Base-by-base conservation (phyloP, 2,329 filamentous ascomycete genomes). In the Colletotrichum sp. region DNA sequence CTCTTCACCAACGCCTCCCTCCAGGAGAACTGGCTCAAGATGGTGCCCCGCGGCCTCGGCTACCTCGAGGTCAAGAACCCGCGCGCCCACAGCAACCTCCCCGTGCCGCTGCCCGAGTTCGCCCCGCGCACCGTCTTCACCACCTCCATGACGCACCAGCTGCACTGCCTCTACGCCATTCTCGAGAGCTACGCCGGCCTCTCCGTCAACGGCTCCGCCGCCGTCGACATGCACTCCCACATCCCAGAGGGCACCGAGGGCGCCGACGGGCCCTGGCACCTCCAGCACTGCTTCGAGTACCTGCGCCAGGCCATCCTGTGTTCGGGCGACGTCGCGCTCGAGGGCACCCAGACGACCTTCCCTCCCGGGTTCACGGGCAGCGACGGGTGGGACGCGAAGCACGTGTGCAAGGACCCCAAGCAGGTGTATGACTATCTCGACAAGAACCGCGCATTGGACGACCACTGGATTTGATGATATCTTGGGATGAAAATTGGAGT, bases 331-430 rank as follows among this genome's bases (percentile, higher is more conserved):
- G 72, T 81, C 68, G 81, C 81, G 7, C 77, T 85, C 8, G 84
- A 85, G 75, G 86, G 85, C 22, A 81, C 85, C 70, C 82, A 87
- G 75, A 85, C 85, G 3, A 84, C 83, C 0, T 86, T 86, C 60
- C 85, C 85, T 0, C 76, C 81, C 2, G 83, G 82, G 1, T 81
- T 84, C 22, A 80, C 79, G 6, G 86, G 85, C 7, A 85, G 83
- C 63, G 86, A 87, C 67, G 86, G 86, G 1, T 87, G 85, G 85
- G 85, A 86, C 65, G 84, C 85, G 24, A 84, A 84, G 79, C 85
- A 87, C 71, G 84, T 87, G 8, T 87, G 85, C 74, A 84, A 84
- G 78, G 82, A 86, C 76, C 85, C 85, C 39, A 77, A 77, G 18
- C 81, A 84, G 75, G 80, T 87, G 15, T 78, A 82, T 39, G 78